Evolutionary conservation across 192 early-diverging fungal genomes (phyloP).

Genomic region (Coemansia umbellata): DNA sequence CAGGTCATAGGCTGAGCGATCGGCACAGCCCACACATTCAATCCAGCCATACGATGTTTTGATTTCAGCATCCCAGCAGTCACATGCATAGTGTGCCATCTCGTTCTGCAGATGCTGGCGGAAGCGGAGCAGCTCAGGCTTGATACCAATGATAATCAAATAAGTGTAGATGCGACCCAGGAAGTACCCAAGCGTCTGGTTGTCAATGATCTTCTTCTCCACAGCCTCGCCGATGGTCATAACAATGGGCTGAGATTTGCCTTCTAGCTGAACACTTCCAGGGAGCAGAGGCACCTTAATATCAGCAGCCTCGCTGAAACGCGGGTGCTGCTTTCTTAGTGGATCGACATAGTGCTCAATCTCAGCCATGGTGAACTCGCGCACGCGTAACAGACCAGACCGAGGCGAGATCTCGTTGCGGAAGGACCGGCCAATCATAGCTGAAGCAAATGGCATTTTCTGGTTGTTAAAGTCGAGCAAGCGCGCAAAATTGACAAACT

Average conservation of each 20-base stretch:
- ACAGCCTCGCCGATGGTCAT: constrained; percentile 94
- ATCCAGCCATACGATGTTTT: constrained; percentile 94
- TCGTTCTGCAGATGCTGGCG: constrained; percentile 99
- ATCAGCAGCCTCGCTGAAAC: constrained; percentile 83
- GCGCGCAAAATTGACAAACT: constrained; percentile 97
- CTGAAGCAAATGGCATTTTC: constrained; percentile 99
- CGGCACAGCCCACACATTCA: constrained; percentile 99
- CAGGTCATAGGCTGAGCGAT: constrained; percentile 97
- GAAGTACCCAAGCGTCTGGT: constrained; percentile 98
- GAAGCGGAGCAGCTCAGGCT: constrained; percentile 82
- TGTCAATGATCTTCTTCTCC: constrained; percentile 79
- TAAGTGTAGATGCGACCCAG: constrained; percentile 92
- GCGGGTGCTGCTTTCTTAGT: constrained; percentile 82
- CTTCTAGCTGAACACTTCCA: constrained; percentile 69
- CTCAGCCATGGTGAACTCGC: constrained; percentile 98
- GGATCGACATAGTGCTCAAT: constrained; percentile 99
- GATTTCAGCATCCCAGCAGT: constrained; percentile 99
- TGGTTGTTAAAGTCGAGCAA: constrained; percentile 97
- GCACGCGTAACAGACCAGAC: constrained; percentile 89
- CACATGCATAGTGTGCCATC: constrained; percentile 99
- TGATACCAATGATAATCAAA: constrained; percentile 86
- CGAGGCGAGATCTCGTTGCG: constrained; percentile 98
- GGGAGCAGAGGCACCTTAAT: constrained; percentile 76
- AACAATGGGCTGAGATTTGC: constrained; percentile 61
- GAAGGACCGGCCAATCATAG: constrained; percentile 96